A percentile compares a stretch with the other conserved stretches of the same genome.
These are phyloP conservation scores for Colletotrichum noveboracense DNA, from an alignment of 2,329 filamentous ascomycete species.

Conservation along the genomic window DNA sequence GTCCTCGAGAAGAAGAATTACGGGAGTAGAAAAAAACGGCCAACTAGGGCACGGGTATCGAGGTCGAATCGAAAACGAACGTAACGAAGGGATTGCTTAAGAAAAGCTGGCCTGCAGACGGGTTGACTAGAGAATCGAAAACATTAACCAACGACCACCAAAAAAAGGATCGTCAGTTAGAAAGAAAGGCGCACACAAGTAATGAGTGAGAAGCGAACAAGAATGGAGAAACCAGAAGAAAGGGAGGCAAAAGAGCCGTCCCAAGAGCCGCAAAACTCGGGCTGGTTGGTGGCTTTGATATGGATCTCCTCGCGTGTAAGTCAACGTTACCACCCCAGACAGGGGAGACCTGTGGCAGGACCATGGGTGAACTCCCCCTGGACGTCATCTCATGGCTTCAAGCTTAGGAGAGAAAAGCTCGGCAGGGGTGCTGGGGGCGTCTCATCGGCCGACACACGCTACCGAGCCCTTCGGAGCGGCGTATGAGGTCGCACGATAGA, in stretches of 20 bases:
- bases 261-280: background rate
- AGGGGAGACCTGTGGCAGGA: background rate
- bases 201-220: constrained; percentile 14
- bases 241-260: background rate
- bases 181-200: constrained; percentile 13
- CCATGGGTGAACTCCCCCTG: background rate
- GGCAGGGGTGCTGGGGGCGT: constrained; percentile 11
- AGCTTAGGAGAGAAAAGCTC: background rate
- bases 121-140: background rate
- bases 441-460: constrained; percentile 16
- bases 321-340: background rate
- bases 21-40: background rate
- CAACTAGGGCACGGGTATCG: constrained; percentile 15
- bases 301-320: constrained; percentile 13
- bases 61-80: constrained; percentile 1
- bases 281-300: constrained; percentile 3
- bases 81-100: background rate
- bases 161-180: constrained; percentile 8
- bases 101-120: constrained; percentile 19
- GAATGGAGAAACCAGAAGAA: constrained; percentile 3
- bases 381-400: background rate
- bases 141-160: background rate
- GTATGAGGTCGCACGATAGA: background rate
- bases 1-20: background rate
- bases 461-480: background rate